These are phyloP conservation scores for Talaromyces sp. DNA, from an alignment of 2,329 filamentous ascomycete genomes.

Conservation along the genomic window DNA sequence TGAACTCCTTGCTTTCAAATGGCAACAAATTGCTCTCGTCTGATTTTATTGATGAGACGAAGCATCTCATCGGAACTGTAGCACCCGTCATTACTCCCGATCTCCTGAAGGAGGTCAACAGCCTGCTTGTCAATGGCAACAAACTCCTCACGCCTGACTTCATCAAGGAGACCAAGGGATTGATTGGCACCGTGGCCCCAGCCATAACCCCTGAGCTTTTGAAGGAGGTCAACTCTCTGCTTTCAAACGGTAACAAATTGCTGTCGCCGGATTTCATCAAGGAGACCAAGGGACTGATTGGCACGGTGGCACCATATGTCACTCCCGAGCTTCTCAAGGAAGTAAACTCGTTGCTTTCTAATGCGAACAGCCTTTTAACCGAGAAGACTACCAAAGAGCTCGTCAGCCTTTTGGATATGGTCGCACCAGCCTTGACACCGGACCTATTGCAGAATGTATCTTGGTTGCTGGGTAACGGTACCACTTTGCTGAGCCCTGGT, in stretches of 20 bases:
- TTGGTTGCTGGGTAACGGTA: conserved; percentile 15
- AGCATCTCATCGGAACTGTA: conserved; percentile 25
- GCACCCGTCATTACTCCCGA: conserved; percentile 22
- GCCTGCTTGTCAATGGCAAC: conserved; percentile 15
- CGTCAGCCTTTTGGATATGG: conserved; percentile 23
- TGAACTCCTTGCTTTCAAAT: conserved; percentile 27
- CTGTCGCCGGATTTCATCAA: conserved; percentile 30
- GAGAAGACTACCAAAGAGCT: conserved; percentile 27
- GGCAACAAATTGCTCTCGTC: conserved; percentile 35
- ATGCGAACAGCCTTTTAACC: conserved; percentile 30
- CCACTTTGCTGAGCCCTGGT: conserved; percentile 22
- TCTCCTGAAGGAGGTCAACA: not conserved
- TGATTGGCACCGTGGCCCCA: conserved; percentile 24
- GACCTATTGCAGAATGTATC: conserved; percentile 1
- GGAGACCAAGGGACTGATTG: conserved; percentile 22
- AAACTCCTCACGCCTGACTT: conserved; percentile 7
- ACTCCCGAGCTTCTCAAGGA: conserved; percentile 28
- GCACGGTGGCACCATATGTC: conserved; percentile 20
- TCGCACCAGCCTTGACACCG: conserved; percentile 24
- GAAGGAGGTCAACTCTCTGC: conserved; percentile 19
- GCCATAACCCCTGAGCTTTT: conserved; percentile 23
- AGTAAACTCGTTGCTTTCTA: conserved; percentile 25
- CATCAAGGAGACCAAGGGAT: not conserved
- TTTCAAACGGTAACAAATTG: conserved; percentile 31
- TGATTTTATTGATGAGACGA: conserved; percentile 30